These are phyloP conservation scores for Herpetospermum pedunculosum DNA, from an alignment of 306 rosid genomes.

Conservation along the genomic window DNA sequence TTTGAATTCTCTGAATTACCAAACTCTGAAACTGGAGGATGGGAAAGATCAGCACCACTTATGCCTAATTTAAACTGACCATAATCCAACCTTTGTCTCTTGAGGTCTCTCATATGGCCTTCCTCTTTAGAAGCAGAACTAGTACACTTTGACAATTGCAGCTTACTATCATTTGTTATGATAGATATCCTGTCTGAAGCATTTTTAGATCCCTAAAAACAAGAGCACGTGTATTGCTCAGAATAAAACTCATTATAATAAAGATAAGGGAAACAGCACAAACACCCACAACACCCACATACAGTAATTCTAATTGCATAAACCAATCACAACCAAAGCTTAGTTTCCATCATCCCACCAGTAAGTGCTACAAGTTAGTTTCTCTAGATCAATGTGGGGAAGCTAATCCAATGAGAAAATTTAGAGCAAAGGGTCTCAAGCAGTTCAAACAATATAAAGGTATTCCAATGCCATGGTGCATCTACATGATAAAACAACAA, in stretches of 20 bases:
- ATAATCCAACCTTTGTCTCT: conserved; percentile 36
- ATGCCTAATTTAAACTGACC: conserved; percentile 4
- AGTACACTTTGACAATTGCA: conserved; percentile 27
- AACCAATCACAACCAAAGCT: neutral
- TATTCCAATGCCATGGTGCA: neutral
- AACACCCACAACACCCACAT: neutral
- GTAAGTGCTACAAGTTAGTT: neutral
- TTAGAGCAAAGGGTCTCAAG: neutral
- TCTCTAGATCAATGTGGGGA: neutral
- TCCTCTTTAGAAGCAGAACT: conserved; percentile 47
- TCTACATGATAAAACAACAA: neutral
- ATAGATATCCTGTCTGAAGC: conserved; percentile 28
- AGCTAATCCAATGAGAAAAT: neutral
- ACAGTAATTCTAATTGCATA: neutral
- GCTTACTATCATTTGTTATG: conserved; percentile 16
- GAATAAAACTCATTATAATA: neutral
- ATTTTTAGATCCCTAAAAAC: conserved; percentile 22
- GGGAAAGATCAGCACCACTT: conserved; percentile 10
- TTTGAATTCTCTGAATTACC: conserved; percentile 13
- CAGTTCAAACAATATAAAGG: neutral
- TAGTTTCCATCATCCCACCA: neutral
- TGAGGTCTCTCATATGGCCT: conserved; percentile 32
- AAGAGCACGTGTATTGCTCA: neutral
- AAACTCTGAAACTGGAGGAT: conserved; percentile 14
- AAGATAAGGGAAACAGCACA: neutral